These are phyloP conservation scores for Rhodamnia argentea DNA, from an alignment of 345 rosid species.

Conservation along the genomic window DNA sequence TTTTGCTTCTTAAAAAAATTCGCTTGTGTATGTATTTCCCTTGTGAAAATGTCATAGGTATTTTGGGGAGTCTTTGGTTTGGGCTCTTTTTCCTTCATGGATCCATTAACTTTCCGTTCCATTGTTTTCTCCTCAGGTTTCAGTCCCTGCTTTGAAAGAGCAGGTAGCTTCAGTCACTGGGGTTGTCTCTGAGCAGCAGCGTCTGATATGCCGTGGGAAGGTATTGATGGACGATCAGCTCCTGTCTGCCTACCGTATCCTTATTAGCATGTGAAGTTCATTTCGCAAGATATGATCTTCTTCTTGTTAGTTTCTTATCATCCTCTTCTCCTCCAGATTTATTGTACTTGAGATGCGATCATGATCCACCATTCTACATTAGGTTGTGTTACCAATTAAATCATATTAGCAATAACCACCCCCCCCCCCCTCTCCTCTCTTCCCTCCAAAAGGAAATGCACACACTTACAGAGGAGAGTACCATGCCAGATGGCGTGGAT, in stretches of 20 bases:
- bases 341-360: neutral
- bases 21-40: neutral
- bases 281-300: neutral
- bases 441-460: neutral
- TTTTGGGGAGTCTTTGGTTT: neutral
- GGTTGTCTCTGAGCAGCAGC: slow-evolving; percentile 62
- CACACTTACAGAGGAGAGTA: neutral
- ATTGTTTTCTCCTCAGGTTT: slow-evolving; percentile 27
- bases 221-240: slow-evolving; percentile 73
- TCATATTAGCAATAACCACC: neutral
- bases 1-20: neutral
- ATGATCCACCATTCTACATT: neutral
- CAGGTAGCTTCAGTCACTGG: slow-evolving; percentile 75
- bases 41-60: neutral
- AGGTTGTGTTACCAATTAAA: neutral
- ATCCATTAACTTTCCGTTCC: neutral
- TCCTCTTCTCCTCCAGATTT: neutral
- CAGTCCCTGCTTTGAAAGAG: slow-evolving; percentile 74
- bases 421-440: neutral
- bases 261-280: neutral
- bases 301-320: neutral
- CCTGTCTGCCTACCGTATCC: slow-evolving; percentile 87
- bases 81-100: neutral
- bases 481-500: neutral
- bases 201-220: slow-evolving; percentile 77